Base-by-base conservation (phyloP, 192 early-diverging fungal species). In the Linnemannia schmuckeri region DNA sequence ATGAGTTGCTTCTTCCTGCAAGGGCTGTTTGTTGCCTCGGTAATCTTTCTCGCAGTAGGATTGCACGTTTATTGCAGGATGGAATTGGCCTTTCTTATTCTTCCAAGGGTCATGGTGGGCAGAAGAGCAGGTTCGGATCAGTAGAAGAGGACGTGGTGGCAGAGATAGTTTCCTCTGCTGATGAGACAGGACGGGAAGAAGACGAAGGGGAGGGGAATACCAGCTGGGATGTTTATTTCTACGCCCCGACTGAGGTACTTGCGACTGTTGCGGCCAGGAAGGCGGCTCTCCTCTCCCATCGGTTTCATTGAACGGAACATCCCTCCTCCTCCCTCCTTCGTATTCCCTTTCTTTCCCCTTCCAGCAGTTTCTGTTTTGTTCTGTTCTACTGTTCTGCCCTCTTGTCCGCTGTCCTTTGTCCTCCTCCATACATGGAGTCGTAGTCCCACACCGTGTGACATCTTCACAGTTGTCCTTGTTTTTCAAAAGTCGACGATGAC, bases 111-210 rank as follows among this genome's bases (percentile, higher is more conserved):
- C 61, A 33, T 0, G 15, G 40, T 10, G 33, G 69, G 3, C 44
- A 74, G 18, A 4, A 55, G 30, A 30, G n/a, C 5, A 33, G 41
- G 33, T 79, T 79, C 70, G 79, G 79, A 68, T 74, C 72, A 3
- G 40, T 80, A 5, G 79, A 80, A 55, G 79, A 74, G 66, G 79
- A n/a, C 20, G 6, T 80, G 61, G 47, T 80, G 18, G 72, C 68
- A 6, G 63, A 22, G 27, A 73, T 73, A 20, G 7, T 13, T n/a
- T 24, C 47, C 17, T 6, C 46, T 10, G 61, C 33, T 66, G 30
- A 9, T 66, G 61, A 35, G 61, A 66, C 35, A 41, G 20, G 72
- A 30, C 47, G 4, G 41, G 42, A 70, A 5, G 30, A 70, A 10
- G 22, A 9, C 0, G 27, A 22, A 46, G 6, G 49, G 0, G 18